Percentiles rank a stretch among this genome's conserved stretches.
Evolutionary conservation across 192 early-diverging fungal species (phyloP).

Genomic region (Entomortierella chlamydospora): DNA sequence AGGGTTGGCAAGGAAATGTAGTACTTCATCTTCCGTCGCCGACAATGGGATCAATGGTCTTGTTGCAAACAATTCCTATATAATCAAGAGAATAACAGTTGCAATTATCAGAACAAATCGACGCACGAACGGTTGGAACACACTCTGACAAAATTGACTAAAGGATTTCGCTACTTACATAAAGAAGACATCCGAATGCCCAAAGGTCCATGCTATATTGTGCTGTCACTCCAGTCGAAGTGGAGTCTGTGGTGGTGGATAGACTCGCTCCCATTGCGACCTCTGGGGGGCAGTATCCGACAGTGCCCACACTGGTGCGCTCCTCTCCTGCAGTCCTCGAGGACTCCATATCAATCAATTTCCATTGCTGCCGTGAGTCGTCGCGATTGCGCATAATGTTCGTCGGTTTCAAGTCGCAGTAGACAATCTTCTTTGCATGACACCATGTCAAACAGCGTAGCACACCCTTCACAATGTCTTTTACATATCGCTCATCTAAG

Average conservation of each 20-base stretch:
- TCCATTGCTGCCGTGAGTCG: constrained; percentile 54
- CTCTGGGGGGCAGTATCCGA: constrained; percentile 64
- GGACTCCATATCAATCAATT: constrained; percentile 64
- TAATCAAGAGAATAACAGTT: background rate
- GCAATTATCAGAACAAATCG: background rate
- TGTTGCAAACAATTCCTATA: constrained; percentile 59
- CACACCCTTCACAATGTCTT: constrained; percentile 54
- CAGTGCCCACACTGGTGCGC: constrained; percentile 60
- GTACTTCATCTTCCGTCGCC: constrained; percentile 59
- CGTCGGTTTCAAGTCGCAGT: constrained; percentile 66
- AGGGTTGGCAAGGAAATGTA: constrained; percentile 63
- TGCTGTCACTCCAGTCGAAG: constrained; percentile 53
- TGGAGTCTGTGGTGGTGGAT: background rate
- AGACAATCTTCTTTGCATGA: constrained; percentile 59
- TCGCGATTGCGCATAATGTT: constrained; percentile 62
- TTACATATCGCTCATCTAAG: constrained; percentile 34
- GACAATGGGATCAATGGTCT: constrained; percentile 56
- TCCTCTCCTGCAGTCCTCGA: constrained; percentile 59
- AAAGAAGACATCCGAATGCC: constrained; percentile 64
- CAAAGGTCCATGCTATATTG: constrained; percentile 62
- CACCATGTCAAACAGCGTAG: constrained; percentile 57
- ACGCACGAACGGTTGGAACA: too few species aligned
- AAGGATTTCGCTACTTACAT: too few species aligned
- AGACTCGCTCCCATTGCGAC: constrained; percentile 58
- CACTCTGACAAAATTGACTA: too few species aligned